Conservation (phyloP, 164 flowering plant genomes). For the Chloranthus sessilifolius region DNA sequence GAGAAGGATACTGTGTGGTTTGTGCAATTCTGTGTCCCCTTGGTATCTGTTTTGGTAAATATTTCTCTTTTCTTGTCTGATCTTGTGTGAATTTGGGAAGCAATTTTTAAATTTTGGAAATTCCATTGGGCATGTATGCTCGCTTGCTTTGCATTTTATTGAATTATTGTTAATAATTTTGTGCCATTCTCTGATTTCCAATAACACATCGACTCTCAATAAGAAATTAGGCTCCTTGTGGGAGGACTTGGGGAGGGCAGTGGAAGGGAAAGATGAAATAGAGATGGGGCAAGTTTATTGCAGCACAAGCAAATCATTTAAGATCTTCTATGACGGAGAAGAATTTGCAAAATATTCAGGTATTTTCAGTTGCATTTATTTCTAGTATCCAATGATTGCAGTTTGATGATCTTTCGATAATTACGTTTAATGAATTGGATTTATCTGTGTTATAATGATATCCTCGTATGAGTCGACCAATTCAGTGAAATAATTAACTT, state of each 20-base stretch:
- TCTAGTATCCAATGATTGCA: neutral
- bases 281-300: conserved; percentile 97
- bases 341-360: conserved; percentile 89
- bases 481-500: too few relatives aligned
- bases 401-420: neutral
- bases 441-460: too few relatives aligned
- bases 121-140: too few relatives aligned
- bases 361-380: conserved; percentile 18
- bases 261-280: conserved; percentile 92
- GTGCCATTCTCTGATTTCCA: too few relatives aligned
- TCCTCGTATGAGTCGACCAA: too few relatives aligned
- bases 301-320: conserved; percentile 65
- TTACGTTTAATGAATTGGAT: neutral
- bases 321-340: conserved; percentile 90
- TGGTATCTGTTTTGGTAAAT: conserved; percentile 99
- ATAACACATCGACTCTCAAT: conserved; percentile 33
- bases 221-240: conserved; percentile 89
- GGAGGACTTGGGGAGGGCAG: conserved; percentile 79
- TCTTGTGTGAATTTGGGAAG: conserved; percentile 2
- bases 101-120: neutral
- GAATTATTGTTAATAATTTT: too few relatives aligned
- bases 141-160: too few relatives aligned
- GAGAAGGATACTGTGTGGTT: conserved; percentile 98
- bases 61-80: neutral
- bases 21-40: conserved; percentile 89